These are phyloP conservation scores for Brassica rapa DNA, from an alignment of 345 rosid genomes.

Conservation along the genomic window DNA sequence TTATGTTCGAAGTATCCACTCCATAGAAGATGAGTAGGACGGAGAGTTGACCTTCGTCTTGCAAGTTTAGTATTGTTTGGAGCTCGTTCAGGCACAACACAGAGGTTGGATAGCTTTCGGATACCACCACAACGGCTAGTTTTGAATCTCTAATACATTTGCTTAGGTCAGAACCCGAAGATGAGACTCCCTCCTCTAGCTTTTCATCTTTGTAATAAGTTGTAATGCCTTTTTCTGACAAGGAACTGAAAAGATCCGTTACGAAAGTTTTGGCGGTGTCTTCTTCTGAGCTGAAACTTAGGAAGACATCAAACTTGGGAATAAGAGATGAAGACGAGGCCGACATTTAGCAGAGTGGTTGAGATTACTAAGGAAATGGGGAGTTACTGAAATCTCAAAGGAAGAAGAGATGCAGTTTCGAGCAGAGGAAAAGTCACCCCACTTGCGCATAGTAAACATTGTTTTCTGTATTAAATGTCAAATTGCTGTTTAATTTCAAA, in stretches of 20 bases:
- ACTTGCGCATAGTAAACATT: background rate
- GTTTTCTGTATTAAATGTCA: background rate
- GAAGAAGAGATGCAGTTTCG: background rate
- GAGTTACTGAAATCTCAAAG: background rate
- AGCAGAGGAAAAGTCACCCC: background rate
- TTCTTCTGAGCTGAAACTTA: background rate
- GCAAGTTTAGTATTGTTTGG: background rate
- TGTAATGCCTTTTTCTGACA: background rate
- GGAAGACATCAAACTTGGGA: background rate
- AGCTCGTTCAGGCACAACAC: slow-evolving; percentile 11
- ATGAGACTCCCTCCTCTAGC: background rate
- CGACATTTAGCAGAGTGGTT: background rate
- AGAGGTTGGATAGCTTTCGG: background rate
- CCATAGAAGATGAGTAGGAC: background rate
- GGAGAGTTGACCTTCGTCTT: background rate
- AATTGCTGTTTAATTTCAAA: background rate
- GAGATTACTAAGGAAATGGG: background rate
- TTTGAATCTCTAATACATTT: background rate
- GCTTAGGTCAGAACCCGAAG: background rate
- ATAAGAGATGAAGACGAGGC: background rate
- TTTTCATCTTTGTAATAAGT: background rate
- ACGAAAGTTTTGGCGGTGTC: background rate
- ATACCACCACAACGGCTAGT: background rate
- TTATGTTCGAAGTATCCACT: background rate
- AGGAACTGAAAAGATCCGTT: background rate